Conservation (phyloP, 2,329 filamentous ascomycete genomes). For the Arthrobotrys musiformis region DNA sequence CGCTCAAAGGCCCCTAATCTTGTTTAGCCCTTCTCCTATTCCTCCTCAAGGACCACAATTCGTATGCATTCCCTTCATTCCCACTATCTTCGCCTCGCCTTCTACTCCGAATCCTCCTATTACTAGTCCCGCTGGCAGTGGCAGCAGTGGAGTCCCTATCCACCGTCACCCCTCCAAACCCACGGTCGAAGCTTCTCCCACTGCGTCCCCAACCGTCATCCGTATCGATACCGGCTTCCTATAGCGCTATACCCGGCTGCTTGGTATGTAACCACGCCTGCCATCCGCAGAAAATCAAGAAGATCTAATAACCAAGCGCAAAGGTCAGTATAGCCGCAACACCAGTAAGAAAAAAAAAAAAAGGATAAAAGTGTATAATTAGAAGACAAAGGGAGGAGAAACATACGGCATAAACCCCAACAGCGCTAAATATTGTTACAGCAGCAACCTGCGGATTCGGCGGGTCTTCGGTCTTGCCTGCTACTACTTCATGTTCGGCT, state of each 20-base stretch:
- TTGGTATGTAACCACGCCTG: slow-evolving; percentile 88
- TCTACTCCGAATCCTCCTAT: slow-evolving; percentile 19
- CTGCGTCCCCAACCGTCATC: slow-evolving; percentile 37
- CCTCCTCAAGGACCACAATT: slow-evolving; percentile 35
- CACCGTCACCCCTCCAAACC: slow-evolving; percentile 15
- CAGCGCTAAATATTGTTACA: slow-evolving; percentile 84
- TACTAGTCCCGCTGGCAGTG: slow-evolving; percentile 23
- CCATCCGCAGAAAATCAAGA: slow-evolving; percentile 89
- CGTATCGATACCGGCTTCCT: slow-evolving; percentile 56
- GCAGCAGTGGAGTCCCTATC: background rate
- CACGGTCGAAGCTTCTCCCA: slow-evolving; percentile 11
- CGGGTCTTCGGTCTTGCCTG: slow-evolving; percentile 74
- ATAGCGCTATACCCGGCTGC: slow-evolving; percentile 65
- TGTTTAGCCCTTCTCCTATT: slow-evolving; percentile 39
- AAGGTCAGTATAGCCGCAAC: slow-evolving; percentile 10
- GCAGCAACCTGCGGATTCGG: slow-evolving; percentile 79
- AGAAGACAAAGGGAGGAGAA: background rate
- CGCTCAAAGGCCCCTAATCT: slow-evolving; percentile 25
- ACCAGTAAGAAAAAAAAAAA: background rate
- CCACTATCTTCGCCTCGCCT: slow-evolving; percentile 19
- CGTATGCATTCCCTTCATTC: slow-evolving; percentile 3
- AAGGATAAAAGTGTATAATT: background rate
- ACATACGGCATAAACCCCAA: slow-evolving; percentile 87
- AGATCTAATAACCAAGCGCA: slow-evolving; percentile 69
- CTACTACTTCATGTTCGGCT: slow-evolving; percentile 82